Evolutionary conservation across 2,329 filamentous ascomycete species (phyloP).

Genomic region (Bipolaris gigantea): DNA sequence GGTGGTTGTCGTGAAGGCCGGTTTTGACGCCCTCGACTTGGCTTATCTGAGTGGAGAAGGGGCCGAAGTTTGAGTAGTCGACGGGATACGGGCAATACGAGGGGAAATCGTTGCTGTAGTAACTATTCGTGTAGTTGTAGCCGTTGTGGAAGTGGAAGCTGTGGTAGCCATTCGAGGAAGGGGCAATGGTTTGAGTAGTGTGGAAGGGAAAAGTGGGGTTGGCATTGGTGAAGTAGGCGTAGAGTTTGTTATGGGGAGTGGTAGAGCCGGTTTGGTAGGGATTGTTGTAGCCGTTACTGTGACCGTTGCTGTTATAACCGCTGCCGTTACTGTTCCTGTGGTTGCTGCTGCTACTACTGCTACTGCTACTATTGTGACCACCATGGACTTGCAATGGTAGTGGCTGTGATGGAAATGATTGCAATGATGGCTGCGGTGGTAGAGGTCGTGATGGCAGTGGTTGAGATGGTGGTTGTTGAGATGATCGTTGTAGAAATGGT

Average conservation of each 20-base stretch:
- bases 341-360: background rate
- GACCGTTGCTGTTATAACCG: background rate
- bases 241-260: background rate
- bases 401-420: background rate
- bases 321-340: background rate
- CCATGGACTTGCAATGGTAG: background rate
- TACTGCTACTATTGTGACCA: too few species aligned
- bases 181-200: too few species aligned
- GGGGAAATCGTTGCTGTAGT: background rate
- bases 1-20: background rate
- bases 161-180: background rate
- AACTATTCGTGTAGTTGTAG: background rate
- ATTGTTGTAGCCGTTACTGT: background rate
- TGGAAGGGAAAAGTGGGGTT: too few species aligned
- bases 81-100: background rate
- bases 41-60: background rate
- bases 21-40: background rate
- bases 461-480: background rate
- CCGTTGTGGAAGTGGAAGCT: background rate
- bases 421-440: background rate
- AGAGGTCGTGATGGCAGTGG: background rate
- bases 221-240: too few species aligned
- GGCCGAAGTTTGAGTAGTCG: too few species aligned
- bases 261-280: background rate
- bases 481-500: background rate